phyloP scores from a whole-genome alignment of 2,329 filamentous ascomycete species.

The Pyrenochaeta sp. region DNA sequence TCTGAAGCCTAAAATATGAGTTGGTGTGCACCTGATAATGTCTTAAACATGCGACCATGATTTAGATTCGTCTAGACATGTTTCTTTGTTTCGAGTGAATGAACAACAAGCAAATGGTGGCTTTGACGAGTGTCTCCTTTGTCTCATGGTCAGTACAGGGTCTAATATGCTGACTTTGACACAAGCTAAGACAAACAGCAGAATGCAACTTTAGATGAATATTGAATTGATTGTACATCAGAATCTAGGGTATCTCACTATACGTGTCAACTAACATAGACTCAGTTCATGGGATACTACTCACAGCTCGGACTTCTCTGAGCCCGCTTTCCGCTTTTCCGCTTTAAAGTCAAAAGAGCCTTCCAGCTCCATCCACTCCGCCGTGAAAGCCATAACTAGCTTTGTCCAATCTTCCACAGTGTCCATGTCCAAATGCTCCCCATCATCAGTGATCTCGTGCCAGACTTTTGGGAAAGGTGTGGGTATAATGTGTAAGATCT shows the following conservation, averaged over 20 bases:
- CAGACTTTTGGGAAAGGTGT: conserved; percentile 83
- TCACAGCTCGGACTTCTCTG: conserved; percentile 49
- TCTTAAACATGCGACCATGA: neutral
- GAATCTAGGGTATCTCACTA: conserved; percentile 43
- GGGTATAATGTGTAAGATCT: conserved; percentile 92
- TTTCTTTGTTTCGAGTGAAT: conserved; percentile 1
- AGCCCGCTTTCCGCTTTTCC: conserved; percentile 20
- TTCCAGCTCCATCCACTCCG: conserved; percentile 85
- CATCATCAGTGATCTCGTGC: conserved; percentile 88
- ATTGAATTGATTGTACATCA: conserved; percentile 8
- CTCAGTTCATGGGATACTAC: conserved; percentile 25
- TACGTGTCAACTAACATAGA: conserved; percentile 27
- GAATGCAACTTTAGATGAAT: neutral
- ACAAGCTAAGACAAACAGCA: neutral
- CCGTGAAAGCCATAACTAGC: conserved; percentile 83
- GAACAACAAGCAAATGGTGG: too few relatives aligned
- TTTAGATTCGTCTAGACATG: neutral
- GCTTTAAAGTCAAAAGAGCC: conserved; percentile 41
- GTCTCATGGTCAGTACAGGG: conserved; percentile 4
- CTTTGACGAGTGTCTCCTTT: too few relatives aligned
- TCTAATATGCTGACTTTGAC: too few relatives aligned
- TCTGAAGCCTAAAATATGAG: too few relatives aligned
- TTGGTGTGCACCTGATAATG: too few relatives aligned
- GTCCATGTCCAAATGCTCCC: conserved; percentile 80
- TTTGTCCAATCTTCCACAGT: conserved; percentile 90